Conservation (phyloP, 2,329 filamentous ascomycete species). For the Nothophaeocryptopus gaeumannii region DNA sequence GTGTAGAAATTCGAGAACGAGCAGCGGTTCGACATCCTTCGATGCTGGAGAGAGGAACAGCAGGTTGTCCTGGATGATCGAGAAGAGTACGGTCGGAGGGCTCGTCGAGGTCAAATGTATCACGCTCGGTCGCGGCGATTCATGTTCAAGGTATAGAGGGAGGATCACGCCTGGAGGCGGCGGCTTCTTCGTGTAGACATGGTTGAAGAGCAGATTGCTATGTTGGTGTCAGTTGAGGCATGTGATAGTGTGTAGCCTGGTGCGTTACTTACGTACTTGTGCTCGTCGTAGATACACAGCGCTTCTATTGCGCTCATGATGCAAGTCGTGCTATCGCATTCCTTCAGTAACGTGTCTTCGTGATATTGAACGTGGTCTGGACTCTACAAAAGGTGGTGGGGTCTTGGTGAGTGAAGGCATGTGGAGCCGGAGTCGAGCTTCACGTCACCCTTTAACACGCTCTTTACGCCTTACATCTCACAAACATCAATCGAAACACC, state of each 20-base stretch:
- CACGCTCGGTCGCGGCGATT: constrained; percentile 76
- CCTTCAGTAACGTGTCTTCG: not conserved
- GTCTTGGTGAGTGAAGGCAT: not conserved
- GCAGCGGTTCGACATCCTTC: constrained; percentile 80
- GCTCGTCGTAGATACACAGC: constrained; percentile 94
- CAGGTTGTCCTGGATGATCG: constrained; percentile 79
- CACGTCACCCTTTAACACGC: not conserved
- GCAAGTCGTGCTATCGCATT: constrained; percentile 15
- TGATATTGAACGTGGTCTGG: not conserved
- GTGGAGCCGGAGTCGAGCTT: not conserved
- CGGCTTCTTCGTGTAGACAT: constrained; percentile 80
- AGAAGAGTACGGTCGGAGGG: constrained; percentile 86
- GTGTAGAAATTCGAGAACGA: constrained; percentile 91
- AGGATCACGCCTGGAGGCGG: constrained; percentile 73
- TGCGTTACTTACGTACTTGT: constrained; percentile 63
- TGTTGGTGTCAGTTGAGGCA: constrained; percentile 13
- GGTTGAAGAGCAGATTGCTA: constrained; percentile 81
- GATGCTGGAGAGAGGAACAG: constrained; percentile 83
- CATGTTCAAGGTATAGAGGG: constrained; percentile 81
- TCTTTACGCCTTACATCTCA: too few relatives aligned
- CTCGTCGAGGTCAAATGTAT: constrained; percentile 79
- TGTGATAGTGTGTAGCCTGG: constrained; percentile 7
- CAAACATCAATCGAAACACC: too few relatives aligned
- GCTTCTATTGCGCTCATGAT: constrained; percentile 77
- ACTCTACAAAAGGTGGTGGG: not conserved